These are phyloP conservation scores for Senna tora DNA, from an alignment of 306 rosid genomes.

Conservation along the genomic window DNA sequence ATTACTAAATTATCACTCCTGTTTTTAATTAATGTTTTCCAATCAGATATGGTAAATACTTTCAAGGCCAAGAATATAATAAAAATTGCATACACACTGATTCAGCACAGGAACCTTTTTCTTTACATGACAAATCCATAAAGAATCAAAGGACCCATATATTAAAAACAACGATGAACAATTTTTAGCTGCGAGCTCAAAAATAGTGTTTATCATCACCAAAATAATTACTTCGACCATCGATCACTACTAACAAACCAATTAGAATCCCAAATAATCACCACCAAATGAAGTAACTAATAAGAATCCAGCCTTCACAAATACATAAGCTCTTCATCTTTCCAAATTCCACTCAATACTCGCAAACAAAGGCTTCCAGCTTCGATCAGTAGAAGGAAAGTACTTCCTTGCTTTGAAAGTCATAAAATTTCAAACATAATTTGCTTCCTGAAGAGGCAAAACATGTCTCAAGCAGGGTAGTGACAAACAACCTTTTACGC, in stretches of 20 bases:
- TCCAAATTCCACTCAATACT: slow-evolving; percentile 14
- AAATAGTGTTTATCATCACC: slow-evolving; percentile 21
- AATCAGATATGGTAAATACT: slow-evolving; percentile 9
- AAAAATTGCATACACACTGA: background rate
- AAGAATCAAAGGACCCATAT: background rate
- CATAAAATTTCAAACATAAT: background rate
- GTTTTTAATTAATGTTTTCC: slow-evolving; percentile 23
- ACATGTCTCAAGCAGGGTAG: background rate
- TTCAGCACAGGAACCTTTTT: slow-evolving; percentile 9
- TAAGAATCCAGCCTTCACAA: slow-evolving; percentile 11
- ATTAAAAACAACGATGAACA: background rate
- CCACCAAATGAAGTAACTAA: slow-evolving; percentile 15
- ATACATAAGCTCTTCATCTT: slow-evolving; percentile 5
- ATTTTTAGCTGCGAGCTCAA: background rate
- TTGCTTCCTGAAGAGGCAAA: slow-evolving; percentile 1
- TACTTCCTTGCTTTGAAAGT: slow-evolving; percentile 34
- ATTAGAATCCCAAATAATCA: slow-evolving; percentile 30
- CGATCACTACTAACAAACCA: slow-evolving; percentile 10
- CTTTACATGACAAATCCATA: background rate
- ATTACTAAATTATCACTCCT: background rate
- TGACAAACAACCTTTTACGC: slow-evolving; percentile 17
- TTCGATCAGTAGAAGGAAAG: slow-evolving; percentile 2
- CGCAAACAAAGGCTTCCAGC: slow-evolving; percentile 8
- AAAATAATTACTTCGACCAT: slow-evolving; percentile 21
- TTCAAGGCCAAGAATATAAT: background rate